A percentile compares a stretch with the other conserved stretches of the same genome.
phyloP scores from a whole-genome alignment of 495 filamentous ascomycete genomes.

The Entonaema liquescens region DNA sequence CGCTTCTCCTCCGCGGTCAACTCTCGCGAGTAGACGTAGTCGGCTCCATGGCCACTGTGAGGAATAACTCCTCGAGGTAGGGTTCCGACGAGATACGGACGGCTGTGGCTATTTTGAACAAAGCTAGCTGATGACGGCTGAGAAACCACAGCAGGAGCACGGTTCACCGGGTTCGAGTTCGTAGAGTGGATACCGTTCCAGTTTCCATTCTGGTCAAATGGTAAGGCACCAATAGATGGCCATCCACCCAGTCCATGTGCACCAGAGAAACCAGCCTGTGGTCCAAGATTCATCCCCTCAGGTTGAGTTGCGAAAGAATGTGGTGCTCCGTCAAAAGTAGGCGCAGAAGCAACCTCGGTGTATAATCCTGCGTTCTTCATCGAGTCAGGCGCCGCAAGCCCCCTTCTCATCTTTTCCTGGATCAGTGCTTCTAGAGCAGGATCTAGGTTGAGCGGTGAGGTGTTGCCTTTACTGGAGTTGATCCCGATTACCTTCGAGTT shows the following conservation, averaged over 20 bases:
- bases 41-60: conserved; percentile 44
- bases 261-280: neutral
- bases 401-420: conserved; percentile 16
- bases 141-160: conserved; percentile 40
- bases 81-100: conserved; percentile 57
- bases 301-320: neutral
- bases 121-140: conserved; percentile 29
- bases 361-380: conserved; percentile 38
- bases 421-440: conserved; percentile 31
- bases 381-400: conserved; percentile 22
- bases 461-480: conserved; percentile 32
- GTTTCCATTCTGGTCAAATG: conserved; percentile 4
- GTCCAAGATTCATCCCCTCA: neutral
- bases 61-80: conserved; percentile 51
- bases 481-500: conserved; percentile 26
- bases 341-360: conserved; percentile 40
- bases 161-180: conserved; percentile 30
- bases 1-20: conserved; percentile 59
- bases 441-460: conserved; percentile 17
- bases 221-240: neutral
- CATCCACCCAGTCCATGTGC: neutral
- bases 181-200: conserved; percentile 7
- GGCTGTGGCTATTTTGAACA: conserved; percentile 7
- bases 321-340: conserved; percentile 6
- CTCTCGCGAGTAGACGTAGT: conserved; percentile 58